Evolutionary conservation across 371 early-diverging fungal genomes (phyloP), one percentile per base, ranked within the genome.

Genomic region (Mortierella sp.): DNA sequence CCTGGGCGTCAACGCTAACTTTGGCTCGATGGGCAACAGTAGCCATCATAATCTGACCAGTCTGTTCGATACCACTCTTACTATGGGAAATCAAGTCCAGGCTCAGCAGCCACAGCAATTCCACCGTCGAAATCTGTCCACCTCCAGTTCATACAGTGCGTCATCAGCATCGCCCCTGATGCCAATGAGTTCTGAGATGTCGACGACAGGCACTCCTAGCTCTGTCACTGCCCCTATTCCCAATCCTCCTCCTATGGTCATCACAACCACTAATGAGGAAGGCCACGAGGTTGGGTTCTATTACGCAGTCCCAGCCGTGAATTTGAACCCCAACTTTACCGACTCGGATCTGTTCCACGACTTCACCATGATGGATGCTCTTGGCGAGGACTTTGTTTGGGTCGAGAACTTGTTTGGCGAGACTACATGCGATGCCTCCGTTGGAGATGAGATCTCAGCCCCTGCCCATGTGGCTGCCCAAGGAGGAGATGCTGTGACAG

Each of bases 311-410:
- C 78, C 78, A 7, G 42, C 41, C 19, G 78, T 70, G 55, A 76
- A 39, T 26, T 19, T 76, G 62, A 69, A 70, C 66, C 78, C 78
- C 26, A 60, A 56, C 21, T 64, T 26, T 7, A 60, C 34, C 6
- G 78, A 76, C 39, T 46, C 70, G 39, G 78, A 76, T 37, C 65
- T 76, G 12, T 76, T 69, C 48, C 78, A 61, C 21, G 78, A 76
- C 55, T 65, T 76, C 30, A 56, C 65, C 6, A 64, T 75, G 76
- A 65, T 60, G 61, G 61, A 65, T 4, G 31, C 70, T 31, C 27
- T 73, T 8, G 78, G 78, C 4, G 78, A 76, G 51, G 54, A 64
- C 49, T 76, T 70, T 54, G 65, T 70, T 26, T 76, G 78, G 78
- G 41, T 76, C 53, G 50, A 70, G 66, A 76, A 76, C 23, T 32